Percentiles rank a stretch among this genome's conserved stretches.
phyloP scores from a whole-genome alignment of 2,329 filamentous ascomycete species.

The Colletotrichum sp. region DNA sequence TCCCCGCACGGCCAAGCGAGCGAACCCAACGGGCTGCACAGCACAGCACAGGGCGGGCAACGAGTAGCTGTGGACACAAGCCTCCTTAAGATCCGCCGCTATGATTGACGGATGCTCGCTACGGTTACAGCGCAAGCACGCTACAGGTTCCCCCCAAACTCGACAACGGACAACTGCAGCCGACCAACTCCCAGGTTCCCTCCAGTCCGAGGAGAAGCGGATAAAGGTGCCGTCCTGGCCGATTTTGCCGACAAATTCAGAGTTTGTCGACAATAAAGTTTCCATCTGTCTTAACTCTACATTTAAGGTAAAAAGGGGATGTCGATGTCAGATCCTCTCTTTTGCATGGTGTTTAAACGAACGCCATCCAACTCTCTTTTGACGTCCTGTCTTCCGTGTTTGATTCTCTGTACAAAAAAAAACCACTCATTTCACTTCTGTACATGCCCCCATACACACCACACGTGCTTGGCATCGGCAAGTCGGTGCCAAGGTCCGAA shows the following conservation, averaged over 20 bases:
- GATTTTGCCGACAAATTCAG: not conserved
- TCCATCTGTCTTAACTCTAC: not conserved
- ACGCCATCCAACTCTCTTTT: not conserved
- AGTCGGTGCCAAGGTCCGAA: not conserved
- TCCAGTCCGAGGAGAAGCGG: not conserved
- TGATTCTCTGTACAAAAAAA: not conserved
- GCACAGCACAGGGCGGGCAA: not conserved
- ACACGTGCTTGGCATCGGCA: not conserved
- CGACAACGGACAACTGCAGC: not conserved
- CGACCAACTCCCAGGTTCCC: not conserved
- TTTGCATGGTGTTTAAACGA: not conserved
- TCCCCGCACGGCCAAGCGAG: not conserved
- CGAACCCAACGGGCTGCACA: not conserved
- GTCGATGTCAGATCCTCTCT: not conserved
- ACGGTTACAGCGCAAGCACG: not conserved
- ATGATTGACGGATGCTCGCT: not conserved
- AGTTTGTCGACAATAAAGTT: not conserved
- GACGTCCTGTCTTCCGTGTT: not conserved
- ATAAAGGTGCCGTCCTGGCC: not conserved
- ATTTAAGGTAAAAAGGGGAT: not conserved
- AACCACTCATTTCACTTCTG: not conserved
- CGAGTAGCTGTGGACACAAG: not conserved
- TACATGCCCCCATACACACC: not conserved
- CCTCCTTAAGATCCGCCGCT: slow-evolving; percentile 8
- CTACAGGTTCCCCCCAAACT: not conserved